A percentile compares a stretch with the other conserved stretches of the same genome.
Evolutionary conservation across 1,284 basidiomycete species (phyloP).

Genomic region (Moesziomyces antarcticus): DNA sequence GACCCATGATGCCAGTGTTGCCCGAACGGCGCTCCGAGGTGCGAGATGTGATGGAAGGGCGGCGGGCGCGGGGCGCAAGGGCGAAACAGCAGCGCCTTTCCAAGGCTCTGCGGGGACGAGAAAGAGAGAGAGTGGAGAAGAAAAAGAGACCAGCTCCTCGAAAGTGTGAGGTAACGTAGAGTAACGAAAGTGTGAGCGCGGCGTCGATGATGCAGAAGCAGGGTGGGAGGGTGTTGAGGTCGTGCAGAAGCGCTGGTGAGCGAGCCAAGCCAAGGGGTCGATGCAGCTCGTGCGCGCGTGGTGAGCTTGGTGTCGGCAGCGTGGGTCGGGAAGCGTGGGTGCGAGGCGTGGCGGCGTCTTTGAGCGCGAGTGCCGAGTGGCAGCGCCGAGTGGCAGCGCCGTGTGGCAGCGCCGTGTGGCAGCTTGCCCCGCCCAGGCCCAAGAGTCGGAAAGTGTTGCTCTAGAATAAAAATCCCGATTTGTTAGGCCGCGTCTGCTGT

Average conservation of each 20-base stretch:
- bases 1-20: conserved; percentile 64
- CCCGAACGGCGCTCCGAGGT: too few species aligned
- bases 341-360: background rate
- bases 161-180: too few species aligned
- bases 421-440: too few species aligned
- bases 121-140: background rate
- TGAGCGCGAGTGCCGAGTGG: too few species aligned
- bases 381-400: too few species aligned
- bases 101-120: background rate
- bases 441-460: too few species aligned
- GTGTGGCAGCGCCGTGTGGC: too few species aligned
- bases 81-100: too few species aligned
- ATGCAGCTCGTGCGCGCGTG: conserved; percentile 1
- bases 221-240: conserved; percentile 1
- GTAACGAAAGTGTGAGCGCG: background rate
- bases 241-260: background rate
- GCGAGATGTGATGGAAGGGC: too few species aligned
- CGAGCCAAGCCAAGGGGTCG: background rate
- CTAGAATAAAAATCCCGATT: background rate
- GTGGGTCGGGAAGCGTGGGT: too few species aligned
- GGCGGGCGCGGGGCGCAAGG: too few species aligned
- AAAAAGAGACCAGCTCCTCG: conserved; percentile 14
- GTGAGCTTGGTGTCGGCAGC: background rate
- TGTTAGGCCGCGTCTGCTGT: conserved; percentile 8
- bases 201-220: conserved; percentile 1